A percentile compares a stretch with the other conserved stretches of the same genome.
Conservation (phyloP, 2,329 filamentous ascomycete species). For the Fusarium sp. region DNA sequence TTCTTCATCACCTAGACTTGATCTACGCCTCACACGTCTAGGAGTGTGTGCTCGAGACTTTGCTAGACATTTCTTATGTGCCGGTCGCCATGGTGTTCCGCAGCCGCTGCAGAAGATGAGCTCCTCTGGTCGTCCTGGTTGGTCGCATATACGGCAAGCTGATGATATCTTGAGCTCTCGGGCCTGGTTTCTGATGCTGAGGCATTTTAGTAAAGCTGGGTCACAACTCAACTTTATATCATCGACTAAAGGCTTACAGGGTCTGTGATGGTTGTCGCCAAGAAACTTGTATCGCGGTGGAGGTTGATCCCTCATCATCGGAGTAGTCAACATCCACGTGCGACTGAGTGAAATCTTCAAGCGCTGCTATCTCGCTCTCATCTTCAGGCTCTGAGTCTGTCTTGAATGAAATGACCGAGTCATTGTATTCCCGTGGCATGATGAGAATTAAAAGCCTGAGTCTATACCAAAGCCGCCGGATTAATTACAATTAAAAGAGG, state of each 20-base stretch:
- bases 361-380: background rate
- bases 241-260: background rate
- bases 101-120: constrained; percentile 10
- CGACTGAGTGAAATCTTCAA: background rate
- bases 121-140: background rate
- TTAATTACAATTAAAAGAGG: background rate
- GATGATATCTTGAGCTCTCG: background rate
- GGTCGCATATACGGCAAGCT: background rate
- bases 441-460: background rate
- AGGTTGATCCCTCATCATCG: background rate
- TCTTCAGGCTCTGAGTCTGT: background rate
- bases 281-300: background rate
- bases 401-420: background rate
- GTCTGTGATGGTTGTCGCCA: background rate
- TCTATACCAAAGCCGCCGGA: no score
- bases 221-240: no score
- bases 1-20: background rate
- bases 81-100: background rate
- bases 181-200: background rate
- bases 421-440: background rate
- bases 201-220: background rate
- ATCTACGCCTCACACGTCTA: background rate
- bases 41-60: background rate
- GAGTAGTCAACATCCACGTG: background rate
- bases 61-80: background rate